phyloP scores from a whole-genome alignment of 2,329 filamentous ascomycete species.

The Leptosphaerulina australis region DNA sequence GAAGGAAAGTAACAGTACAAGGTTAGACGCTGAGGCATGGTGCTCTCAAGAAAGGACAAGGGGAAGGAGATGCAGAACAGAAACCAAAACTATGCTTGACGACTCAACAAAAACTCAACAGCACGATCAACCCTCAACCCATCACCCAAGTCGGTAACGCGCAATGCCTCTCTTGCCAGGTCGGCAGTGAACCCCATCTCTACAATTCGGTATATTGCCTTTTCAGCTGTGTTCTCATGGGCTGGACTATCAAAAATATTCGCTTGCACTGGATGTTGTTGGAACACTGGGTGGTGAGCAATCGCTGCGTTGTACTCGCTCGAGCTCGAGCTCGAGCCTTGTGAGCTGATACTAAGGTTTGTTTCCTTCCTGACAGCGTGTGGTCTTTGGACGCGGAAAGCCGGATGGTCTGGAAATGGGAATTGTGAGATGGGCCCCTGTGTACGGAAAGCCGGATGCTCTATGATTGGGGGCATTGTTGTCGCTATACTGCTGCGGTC shows the following conservation, averaged over 20 bases:
- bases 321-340: constrained; percentile 3
- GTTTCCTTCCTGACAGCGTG: neutral
- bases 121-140: constrained; percentile 64
- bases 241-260: constrained; percentile 37
- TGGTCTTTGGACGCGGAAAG: constrained; percentile 3
- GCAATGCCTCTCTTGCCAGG: constrained; percentile 63
- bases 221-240: constrained; percentile 61
- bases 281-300: constrained; percentile 22
- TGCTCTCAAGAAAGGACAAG: neutral
- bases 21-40: no score
- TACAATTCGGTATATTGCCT: constrained; percentile 62
- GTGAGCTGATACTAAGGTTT: constrained; percentile 5
- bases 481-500: constrained; percentile 34
- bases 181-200: constrained; percentile 64
- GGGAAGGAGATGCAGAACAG: neutral
- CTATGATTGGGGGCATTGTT: constrained; percentile 43
- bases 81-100: neutral
- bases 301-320: constrained; percentile 10
- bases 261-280: constrained; percentile 44
- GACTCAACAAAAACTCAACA: constrained; percentile 58
- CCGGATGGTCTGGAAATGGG: constrained; percentile 22
- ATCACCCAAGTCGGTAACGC: constrained; percentile 65
- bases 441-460: constrained; percentile 26
- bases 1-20: no score
- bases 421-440: constrained; percentile 12